These are phyloP conservation scores for Moricandia arvensis DNA, from an alignment of 345 rosid genomes.

Conservation along the genomic window DNA sequence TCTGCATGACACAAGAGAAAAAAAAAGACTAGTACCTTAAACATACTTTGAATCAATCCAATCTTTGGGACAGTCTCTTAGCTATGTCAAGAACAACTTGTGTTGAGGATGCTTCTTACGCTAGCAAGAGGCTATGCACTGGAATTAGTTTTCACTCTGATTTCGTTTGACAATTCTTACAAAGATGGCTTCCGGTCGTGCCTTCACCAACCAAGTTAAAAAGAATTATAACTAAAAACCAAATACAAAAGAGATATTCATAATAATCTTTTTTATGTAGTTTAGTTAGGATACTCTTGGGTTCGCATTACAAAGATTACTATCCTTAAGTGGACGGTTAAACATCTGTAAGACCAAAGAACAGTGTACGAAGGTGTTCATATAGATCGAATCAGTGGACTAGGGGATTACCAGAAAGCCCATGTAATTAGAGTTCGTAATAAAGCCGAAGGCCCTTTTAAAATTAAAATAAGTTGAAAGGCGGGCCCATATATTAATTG, in stretches of 20 bases:
- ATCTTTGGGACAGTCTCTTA: slow-evolving; percentile 43
- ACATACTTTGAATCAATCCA: slow-evolving; percentile 76
- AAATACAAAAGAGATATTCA: no score
- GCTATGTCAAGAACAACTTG: slow-evolving; percentile 15
- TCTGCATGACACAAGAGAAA: not conserved
- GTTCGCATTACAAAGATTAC: no score
- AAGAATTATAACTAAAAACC: no score
- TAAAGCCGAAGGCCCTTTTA: no score
- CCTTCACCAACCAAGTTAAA: slow-evolving; percentile 41
- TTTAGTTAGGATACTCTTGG: no score
- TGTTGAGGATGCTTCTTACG: slow-evolving; percentile 31
- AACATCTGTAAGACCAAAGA: no score
- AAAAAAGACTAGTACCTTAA: not conserved
- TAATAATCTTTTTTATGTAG: no score
- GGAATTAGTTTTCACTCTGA: slow-evolving; percentile 85
- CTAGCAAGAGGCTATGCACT: slow-evolving; percentile 74
- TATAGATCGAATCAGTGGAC: no score
- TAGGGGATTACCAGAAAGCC: no score
- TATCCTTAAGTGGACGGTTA: no score
- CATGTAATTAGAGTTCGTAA: no score
- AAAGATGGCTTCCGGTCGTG: slow-evolving; percentile 84
- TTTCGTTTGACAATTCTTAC: slow-evolving; percentile 70
- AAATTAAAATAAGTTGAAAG: not conserved
- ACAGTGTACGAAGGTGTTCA: no score
- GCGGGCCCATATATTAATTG: not conserved